Percentiles rank a stretch among this genome's conserved stretches.
These are phyloP conservation scores for Ascocoryne sarcoides DNA, from an alignment of 2,329 filamentous ascomycete genomes.

Conservation along the genomic window DNA sequence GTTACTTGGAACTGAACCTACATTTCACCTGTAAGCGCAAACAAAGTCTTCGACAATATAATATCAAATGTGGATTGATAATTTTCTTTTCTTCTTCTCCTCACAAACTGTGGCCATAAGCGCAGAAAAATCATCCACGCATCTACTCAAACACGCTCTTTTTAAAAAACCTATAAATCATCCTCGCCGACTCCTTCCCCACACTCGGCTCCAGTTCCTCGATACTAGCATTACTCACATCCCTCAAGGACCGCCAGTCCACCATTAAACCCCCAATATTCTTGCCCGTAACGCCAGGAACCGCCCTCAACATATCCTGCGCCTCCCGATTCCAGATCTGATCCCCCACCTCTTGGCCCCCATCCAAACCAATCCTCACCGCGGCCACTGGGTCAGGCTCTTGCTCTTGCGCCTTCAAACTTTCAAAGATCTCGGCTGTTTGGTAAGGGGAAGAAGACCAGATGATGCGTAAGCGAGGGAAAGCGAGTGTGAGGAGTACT, in stretches of 20 bases:
- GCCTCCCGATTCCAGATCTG: slow-evolving; percentile 75
- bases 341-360: slow-evolving; percentile 50
- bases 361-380: slow-evolving; percentile 71
- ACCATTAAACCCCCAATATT: slow-evolving; percentile 65
- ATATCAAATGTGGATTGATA: too few species aligned
- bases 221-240: slow-evolving; percentile 79
- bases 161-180: slow-evolving; percentile 76
- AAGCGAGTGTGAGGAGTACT: slow-evolving; percentile 84
- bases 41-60: too few species aligned
- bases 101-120: too few species aligned
- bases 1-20: too few species aligned
- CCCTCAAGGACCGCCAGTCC: slow-evolving; percentile 65
- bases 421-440: slow-evolving; percentile 93
- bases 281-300: slow-evolving; percentile 77
- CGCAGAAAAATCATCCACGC: not conserved
- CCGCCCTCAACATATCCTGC: slow-evolving; percentile 79
- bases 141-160: slow-evolving; percentile 24
- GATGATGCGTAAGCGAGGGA: slow-evolving; percentile 81
- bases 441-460: slow-evolving; percentile 93
- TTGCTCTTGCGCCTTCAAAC: slow-evolving; percentile 78
- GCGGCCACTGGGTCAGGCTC: slow-evolving; percentile 88
- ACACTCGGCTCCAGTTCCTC: slow-evolving; percentile 65
- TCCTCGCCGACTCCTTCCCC: slow-evolving; percentile 66
- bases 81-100: too few species aligned
- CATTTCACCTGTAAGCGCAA: too few species aligned